phyloP scores from a whole-genome alignment of 106 monocot species.

The Agapanthus africanus region DNA sequence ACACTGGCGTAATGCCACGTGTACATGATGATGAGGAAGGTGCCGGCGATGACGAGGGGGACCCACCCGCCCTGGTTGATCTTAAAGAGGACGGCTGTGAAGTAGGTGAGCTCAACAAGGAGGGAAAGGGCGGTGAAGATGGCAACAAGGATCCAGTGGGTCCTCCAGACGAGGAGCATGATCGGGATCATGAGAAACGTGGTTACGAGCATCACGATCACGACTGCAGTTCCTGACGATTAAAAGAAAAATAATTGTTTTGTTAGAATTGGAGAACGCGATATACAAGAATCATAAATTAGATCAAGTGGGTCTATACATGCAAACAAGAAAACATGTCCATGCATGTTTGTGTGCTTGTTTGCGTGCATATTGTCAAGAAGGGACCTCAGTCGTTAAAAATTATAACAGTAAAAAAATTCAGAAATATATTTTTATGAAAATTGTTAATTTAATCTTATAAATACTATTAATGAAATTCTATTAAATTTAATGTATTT shows the following conservation, averaged over 20 bases:
- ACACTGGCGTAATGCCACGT: constrained; percentile 79
- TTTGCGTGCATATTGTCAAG: neutral
- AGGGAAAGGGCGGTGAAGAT: constrained; percentile 68
- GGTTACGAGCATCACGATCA: constrained; percentile 90
- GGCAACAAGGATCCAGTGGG: constrained; percentile 71
- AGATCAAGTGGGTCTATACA: neutral
- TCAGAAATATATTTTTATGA: too few species aligned
- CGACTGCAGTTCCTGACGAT: constrained; percentile 80
- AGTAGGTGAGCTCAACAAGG: constrained; percentile 72
- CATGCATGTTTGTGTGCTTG: neutral
- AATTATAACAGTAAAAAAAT: too few species aligned
- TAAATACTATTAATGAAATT: too few species aligned
- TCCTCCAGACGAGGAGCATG: constrained; percentile 86
- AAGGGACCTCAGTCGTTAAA: neutral
- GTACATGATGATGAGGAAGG: constrained; percentile 74
- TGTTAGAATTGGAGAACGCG: neutral
- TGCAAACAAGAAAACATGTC: neutral
- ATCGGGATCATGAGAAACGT: constrained; percentile 86
- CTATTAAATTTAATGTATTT: too few species aligned
- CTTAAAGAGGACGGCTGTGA: constrained; percentile 76
- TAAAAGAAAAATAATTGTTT: neutral
- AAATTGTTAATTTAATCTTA: too few species aligned
- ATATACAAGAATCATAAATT: neutral
- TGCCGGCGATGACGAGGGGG: constrained; percentile 65
- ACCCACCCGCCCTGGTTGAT: constrained; percentile 96